Conservation (phyloP, 2,329 filamentous ascomycete species). For the Colletotrichum sp. region DNA sequence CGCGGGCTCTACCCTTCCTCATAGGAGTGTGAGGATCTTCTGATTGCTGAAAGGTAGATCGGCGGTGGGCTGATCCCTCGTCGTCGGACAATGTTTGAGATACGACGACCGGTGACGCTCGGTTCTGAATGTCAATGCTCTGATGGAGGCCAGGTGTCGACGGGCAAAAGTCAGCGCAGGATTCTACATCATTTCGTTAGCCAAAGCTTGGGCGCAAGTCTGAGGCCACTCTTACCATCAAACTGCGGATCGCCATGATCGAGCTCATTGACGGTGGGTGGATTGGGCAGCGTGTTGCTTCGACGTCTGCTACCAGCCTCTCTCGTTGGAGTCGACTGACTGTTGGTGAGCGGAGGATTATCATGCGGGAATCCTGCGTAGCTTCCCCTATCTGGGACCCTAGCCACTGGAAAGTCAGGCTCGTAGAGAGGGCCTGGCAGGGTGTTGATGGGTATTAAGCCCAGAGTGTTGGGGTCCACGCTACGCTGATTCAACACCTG, state of each 20-base stretch:
- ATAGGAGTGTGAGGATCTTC: not conserved
- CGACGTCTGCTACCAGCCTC: not conserved
- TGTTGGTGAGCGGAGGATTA: not conserved
- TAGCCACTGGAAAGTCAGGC: not conserved
- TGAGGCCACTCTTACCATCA: not conserved
- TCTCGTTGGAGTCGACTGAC: not conserved
- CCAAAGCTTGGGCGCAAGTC: not conserved
- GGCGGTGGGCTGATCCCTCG: not conserved
- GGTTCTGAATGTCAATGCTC: not conserved
- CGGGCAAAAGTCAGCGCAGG: not conserved
- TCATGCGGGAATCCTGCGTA: not conserved
- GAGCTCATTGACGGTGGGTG: not conserved
- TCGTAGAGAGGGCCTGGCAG: not conserved
- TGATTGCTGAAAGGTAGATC: not conserved
- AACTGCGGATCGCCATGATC: not conserved
- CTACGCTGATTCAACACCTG: slow-evolving; percentile 5
- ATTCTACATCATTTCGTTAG: not conserved
- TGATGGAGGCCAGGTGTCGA: not conserved
- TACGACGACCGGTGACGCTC: not conserved
- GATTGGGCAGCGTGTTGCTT: not conserved
- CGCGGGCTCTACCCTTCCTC: not conserved
- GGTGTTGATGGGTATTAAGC: not conserved
- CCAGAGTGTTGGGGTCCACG: not conserved
- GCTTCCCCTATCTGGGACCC: not conserved
- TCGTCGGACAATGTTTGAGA: not conserved